Conservation (phyloP, 163 green algal genomes). For the Chlamydomonas reinhardtii region DNA sequence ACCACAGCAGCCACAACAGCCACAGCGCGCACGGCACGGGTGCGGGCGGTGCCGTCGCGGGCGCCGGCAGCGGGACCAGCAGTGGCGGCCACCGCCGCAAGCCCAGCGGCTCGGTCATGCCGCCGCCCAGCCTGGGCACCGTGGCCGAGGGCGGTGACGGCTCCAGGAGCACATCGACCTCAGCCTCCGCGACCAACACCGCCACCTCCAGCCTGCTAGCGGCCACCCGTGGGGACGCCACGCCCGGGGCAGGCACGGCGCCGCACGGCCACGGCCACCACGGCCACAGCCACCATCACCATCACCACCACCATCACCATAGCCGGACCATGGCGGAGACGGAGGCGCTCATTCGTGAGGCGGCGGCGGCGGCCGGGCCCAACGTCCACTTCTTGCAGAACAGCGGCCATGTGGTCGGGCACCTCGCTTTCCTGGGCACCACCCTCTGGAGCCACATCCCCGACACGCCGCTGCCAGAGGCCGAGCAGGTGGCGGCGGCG, state of each 20-base stretch:
- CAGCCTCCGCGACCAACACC: too few relatives aligned
- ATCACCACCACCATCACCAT: not conserved
- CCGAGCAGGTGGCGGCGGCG: not conserved
- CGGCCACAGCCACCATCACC: not conserved
- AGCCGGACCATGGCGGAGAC: conserved; percentile 30
- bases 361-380: not conserved
- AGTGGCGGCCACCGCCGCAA: too few relatives aligned
- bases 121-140: too few relatives aligned
- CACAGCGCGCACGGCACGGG: not conserved
- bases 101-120: not conserved
- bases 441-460: conserved; percentile 39
- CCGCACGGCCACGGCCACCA: too few relatives aligned
- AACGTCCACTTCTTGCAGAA: conserved; percentile 48
- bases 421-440: conserved; percentile 28
- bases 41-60: too few relatives aligned
- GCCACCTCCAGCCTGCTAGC: too few relatives aligned
- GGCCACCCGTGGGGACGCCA: too few relatives aligned
- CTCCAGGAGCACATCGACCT: too few relatives aligned
- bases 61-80: too few relatives aligned
- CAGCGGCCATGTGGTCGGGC: not conserved
- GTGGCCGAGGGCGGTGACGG: too few relatives aligned
- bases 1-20: not conserved
- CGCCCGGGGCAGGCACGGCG: too few relatives aligned
- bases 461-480: conserved; percentile 16
- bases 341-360: conserved; percentile 17